Conservation (phyloP, 495 filamentous ascomycete genomes). For the Bombardia bombarda region DNA sequence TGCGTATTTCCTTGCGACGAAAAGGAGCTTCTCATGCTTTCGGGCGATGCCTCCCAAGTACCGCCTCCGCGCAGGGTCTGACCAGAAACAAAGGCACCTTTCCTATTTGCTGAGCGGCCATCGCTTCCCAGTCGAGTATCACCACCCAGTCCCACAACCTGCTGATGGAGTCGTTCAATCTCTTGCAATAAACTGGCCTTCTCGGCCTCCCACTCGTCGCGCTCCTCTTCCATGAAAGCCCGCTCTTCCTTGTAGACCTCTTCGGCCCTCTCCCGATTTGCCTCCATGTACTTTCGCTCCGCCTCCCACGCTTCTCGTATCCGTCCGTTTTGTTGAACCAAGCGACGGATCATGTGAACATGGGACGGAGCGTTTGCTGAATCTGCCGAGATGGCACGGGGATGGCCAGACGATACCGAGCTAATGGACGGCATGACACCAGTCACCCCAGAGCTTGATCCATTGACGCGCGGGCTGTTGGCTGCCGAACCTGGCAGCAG, state of each 20-base stretch:
- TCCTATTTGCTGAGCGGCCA: slow-evolving; percentile 8
- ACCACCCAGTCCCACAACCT: slow-evolving; percentile 15
- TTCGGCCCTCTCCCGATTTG: slow-evolving; percentile 35
- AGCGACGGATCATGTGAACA: slow-evolving; percentile 26
- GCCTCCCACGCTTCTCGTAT: slow-evolving; percentile 37
- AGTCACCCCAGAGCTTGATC: neutral
- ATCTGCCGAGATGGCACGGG: slow-evolving; percentile 16
- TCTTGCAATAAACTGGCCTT: slow-evolving; percentile 16
- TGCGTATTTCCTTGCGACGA: slow-evolving; percentile 20
- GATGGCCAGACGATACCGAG: slow-evolving; percentile 13
- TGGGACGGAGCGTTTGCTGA: slow-evolving; percentile 14
- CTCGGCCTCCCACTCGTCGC: slow-evolving; percentile 31
- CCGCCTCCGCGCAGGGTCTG: slow-evolving; percentile 20
- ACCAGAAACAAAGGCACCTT: slow-evolving; percentile 3
- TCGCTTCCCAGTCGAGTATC: slow-evolving; percentile 11
- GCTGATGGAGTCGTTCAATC: slow-evolving; percentile 25
- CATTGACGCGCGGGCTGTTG: no score
- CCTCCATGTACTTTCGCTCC: slow-evolving; percentile 37
- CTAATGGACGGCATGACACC: slow-evolving; percentile 9
- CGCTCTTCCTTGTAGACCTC: slow-evolving; percentile 40
- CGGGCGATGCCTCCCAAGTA: slow-evolving; percentile 12
- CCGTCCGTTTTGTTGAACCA: slow-evolving; percentile 31
- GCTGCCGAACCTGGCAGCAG: no score
- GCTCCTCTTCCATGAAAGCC: slow-evolving; percentile 35
- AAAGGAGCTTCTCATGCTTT: slow-evolving; percentile 20